A percentile compares a stretch with the other conserved stretches of the same genome.
Conservation (phyloP, 202 grass and related monocot species). For the Saccharum hybrid region DNA sequence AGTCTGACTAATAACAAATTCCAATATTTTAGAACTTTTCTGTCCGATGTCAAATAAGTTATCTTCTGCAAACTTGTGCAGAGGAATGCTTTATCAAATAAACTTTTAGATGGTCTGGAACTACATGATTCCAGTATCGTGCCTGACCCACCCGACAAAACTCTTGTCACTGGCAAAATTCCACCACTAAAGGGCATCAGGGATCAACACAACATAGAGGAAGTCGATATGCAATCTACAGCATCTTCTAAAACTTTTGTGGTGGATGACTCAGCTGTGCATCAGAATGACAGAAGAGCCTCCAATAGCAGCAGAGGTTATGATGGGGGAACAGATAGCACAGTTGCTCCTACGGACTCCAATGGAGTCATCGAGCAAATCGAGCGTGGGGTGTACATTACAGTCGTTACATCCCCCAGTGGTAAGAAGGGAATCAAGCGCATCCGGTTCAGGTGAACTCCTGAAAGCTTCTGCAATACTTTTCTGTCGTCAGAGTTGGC, state of each 20-base stretch:
- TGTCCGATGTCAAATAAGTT: slow-evolving; percentile 13
- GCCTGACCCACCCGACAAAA: slow-evolving; percentile 54
- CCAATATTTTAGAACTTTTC: background rate
- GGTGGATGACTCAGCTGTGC: slow-evolving; percentile 15
- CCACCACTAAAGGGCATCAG: slow-evolving; percentile 36
- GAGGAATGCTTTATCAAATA: slow-evolving; percentile 74
- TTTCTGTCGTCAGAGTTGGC: background rate
- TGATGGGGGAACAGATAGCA: slow-evolving; percentile 36
- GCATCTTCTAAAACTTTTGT: slow-evolving; percentile 5
- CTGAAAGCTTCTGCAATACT: background rate
- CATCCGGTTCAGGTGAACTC: slow-evolving; percentile 78
- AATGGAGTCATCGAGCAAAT: slow-evolving; percentile 65
- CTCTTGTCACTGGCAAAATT: slow-evolving; percentile 30
- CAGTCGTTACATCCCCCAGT: slow-evolving; percentile 63
- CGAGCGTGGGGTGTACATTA: slow-evolving; percentile 80
- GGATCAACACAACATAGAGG: slow-evolving; percentile 12
- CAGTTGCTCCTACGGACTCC: slow-evolving; percentile 39
- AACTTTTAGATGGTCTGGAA: slow-evolving; percentile 44
- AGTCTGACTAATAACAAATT: background rate
- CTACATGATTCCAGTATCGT: slow-evolving; percentile 27
- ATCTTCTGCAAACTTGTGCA: slow-evolving; percentile 41
- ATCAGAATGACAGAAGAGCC: slow-evolving; percentile 42
- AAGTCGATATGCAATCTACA: slow-evolving; percentile 37
- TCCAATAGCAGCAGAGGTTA: slow-evolving; percentile 31
- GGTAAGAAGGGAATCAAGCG: slow-evolving; percentile 82